phyloP scores from a whole-genome alignment of 805 yeast genomes.

The Grigorovia yakushimaensis region DNA sequence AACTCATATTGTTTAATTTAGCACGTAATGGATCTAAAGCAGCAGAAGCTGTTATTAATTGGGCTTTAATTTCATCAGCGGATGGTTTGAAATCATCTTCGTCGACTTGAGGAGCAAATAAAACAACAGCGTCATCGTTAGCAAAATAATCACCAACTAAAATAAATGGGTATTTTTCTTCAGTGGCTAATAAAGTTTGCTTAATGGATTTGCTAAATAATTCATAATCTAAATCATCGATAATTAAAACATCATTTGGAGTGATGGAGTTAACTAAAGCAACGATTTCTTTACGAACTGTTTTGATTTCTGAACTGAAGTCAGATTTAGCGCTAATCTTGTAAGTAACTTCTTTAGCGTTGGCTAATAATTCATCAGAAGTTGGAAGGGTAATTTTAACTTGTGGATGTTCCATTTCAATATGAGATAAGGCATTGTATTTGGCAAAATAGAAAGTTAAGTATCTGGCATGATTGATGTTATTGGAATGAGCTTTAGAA shows the following conservation, averaged over 20 bases:
- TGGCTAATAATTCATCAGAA: slow-evolving; percentile 34
- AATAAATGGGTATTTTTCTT: slow-evolving; percentile 44
- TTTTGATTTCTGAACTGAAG: slow-evolving; percentile 42
- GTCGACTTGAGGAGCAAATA: slow-evolving; percentile 38
- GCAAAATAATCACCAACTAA: slow-evolving; percentile 44
- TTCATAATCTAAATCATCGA: slow-evolving; percentile 54
- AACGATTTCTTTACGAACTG: slow-evolving; percentile 64
- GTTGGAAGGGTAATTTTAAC: slow-evolving; percentile 42
- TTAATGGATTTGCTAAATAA: slow-evolving; percentile 24
- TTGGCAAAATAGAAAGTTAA: slow-evolving; percentile 58
- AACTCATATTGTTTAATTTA: slow-evolving; percentile 43
- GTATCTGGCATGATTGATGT: slow-evolving; percentile 63
- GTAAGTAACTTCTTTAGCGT: slow-evolving; percentile 36
- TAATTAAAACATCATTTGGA: slow-evolving; percentile 50
- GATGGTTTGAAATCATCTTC: slow-evolving; percentile 69
- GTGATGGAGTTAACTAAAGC: slow-evolving; percentile 60
- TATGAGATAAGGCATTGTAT: slow-evolving; percentile 35
- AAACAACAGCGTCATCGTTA: slow-evolving; percentile 39
- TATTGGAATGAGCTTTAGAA: slow-evolving; percentile 81
- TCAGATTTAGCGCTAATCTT: slow-evolving; percentile 49
- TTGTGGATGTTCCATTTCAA: slow-evolving; percentile 32
- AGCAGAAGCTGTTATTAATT: slow-evolving; percentile 43
- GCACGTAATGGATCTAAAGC: slow-evolving; percentile 51
- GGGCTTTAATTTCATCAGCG: slow-evolving; percentile 44
- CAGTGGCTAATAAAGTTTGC: slow-evolving; percentile 16